A percentile compares a stretch with the other conserved stretches of the same genome.
phyloP scores from a whole-genome alignment of 2,329 filamentous ascomycete genomes.

The Claviceps arundinis region DNA sequence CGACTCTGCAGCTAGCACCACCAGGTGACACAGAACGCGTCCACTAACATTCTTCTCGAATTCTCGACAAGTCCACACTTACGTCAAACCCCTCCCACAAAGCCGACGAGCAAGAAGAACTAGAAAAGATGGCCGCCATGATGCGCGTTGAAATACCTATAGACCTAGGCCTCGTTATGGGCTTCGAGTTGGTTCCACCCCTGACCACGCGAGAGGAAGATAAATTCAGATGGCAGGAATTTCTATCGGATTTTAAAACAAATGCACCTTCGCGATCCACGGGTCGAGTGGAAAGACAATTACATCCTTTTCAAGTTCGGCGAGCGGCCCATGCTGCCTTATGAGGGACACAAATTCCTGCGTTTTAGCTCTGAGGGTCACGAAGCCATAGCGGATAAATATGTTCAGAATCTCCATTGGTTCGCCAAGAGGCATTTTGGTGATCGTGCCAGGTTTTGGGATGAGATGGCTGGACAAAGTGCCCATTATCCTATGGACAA shows the following conservation, averaged over 20 bases:
- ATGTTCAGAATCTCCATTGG: not conserved
- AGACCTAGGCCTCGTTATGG: not conserved
- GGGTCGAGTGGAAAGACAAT: not conserved
- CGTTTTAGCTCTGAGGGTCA: not conserved
- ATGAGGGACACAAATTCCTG: constrained; percentile 2
- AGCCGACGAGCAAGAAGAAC: too few relatives aligned
- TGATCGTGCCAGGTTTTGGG: not conserved
- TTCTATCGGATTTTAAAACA: not conserved
- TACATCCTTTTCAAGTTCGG: constrained; percentile 3
- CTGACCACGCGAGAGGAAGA: not conserved
- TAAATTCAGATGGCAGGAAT: not conserved
- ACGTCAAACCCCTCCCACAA: too few relatives aligned
- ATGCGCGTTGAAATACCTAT: too few relatives aligned
- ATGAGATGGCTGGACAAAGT: not conserved
- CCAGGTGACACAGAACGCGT: too few relatives aligned
- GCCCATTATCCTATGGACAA: not conserved
- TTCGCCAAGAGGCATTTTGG: not conserved
- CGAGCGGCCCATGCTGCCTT: not conserved
- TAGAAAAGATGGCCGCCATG: too few relatives aligned
- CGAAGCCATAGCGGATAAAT: not conserved
- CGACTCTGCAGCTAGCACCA: too few relatives aligned
- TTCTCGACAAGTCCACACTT: too few relatives aligned
- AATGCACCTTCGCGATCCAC: not conserved
- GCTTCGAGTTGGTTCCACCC: constrained; percentile 2
- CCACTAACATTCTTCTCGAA: too few relatives aligned